Conservation (phyloP, 2,329 filamentous ascomycete species). For the Neonectria punicea region DNA sequence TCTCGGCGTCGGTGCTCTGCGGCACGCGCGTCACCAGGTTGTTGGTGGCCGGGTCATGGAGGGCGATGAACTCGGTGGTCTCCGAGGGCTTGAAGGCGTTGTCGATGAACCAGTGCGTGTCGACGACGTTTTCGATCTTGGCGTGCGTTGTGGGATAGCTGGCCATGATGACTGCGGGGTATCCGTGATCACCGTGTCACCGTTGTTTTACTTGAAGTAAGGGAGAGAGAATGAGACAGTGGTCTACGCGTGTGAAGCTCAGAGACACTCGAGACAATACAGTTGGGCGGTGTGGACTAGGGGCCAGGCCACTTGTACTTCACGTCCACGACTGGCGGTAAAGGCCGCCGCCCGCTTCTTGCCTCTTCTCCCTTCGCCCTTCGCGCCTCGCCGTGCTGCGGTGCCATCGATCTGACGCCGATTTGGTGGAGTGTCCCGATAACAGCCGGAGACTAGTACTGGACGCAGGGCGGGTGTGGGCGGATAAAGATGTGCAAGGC, state of each 20-base stretch:
- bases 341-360: not conserved
- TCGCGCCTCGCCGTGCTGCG: not conserved
- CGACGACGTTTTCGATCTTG: slow-evolving; percentile 45
- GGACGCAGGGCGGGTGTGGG: not conserved
- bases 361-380: not conserved
- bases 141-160: slow-evolving; percentile 39
- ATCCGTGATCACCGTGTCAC: not conserved
- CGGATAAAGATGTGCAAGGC: slow-evolving; percentile 3
- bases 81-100: slow-evolving; percentile 74
- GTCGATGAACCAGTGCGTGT: slow-evolving; percentile 79
- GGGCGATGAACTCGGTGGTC: slow-evolving; percentile 74
- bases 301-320: not conserved
- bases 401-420: not conserved
- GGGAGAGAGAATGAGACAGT: not conserved
- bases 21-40: slow-evolving; percentile 81
- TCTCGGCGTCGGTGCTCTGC: slow-evolving; percentile 76
- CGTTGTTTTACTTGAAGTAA: not conserved
- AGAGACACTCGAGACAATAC: too few relatives aligned
- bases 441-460: not conserved
- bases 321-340: not conserved
- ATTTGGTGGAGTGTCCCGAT: slow-evolving; percentile 1
- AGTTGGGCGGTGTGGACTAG: slow-evolving; percentile 1
- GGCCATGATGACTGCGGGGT: slow-evolving; percentile 21
- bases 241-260: not conserved
- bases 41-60: slow-evolving; percentile 83